These are phyloP conservation scores for Westerdykella sp. DNA, from an alignment of 2,329 filamentous ascomycete species.

Conservation along the genomic window DNA sequence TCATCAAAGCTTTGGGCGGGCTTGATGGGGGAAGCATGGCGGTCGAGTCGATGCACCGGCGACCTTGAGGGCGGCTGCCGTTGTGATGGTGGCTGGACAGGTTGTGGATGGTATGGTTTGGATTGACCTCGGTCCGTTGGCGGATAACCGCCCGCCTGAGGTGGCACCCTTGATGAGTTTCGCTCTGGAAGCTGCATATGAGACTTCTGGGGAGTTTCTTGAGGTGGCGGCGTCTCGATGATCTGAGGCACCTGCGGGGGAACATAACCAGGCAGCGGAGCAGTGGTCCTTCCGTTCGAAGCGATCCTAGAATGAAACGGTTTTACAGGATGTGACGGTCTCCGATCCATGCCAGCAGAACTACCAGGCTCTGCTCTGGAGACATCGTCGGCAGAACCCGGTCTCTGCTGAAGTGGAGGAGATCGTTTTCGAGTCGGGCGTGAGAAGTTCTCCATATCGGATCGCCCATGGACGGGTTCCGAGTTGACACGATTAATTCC, in stretches of 20 bases:
- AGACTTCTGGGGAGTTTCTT: conserved; percentile 28
- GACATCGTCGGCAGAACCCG: conserved; percentile 22
- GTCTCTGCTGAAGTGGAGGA: conserved; percentile 17
- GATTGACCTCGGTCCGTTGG: conserved; percentile 7
- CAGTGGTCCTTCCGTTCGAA: conserved; percentile 52
- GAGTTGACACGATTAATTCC: conserved; percentile 60
- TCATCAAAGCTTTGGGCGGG: conserved; percentile 54
- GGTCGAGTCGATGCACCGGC: conserved; percentile 13
- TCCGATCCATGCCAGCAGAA: conserved; percentile 26
- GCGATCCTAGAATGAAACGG: conserved; percentile 53
- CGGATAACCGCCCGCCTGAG: conserved; percentile 3
- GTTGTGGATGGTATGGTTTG: conserved; percentile 10
- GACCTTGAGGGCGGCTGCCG: conserved; percentile 15
- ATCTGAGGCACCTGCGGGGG: conserved; percentile 50
- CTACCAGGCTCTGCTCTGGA: conserved; percentile 12
- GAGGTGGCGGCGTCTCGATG: conserved; percentile 54
- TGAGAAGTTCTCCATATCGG: conserved; percentile 51
- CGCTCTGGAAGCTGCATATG: conserved; percentile 45
- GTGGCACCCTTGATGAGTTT: conserved; percentile 43
- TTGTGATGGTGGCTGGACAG: conserved; percentile 8
- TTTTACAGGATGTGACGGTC: conserved; percentile 37
- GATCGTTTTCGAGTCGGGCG: conserved; percentile 43
- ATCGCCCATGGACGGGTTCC: conserved; percentile 51
- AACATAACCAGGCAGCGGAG: conserved; percentile 44
- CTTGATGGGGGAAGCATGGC: conserved; percentile 36